Conservation (phyloP, 1,284 basidiomycete species). For the Puccinia coronata region DNA sequence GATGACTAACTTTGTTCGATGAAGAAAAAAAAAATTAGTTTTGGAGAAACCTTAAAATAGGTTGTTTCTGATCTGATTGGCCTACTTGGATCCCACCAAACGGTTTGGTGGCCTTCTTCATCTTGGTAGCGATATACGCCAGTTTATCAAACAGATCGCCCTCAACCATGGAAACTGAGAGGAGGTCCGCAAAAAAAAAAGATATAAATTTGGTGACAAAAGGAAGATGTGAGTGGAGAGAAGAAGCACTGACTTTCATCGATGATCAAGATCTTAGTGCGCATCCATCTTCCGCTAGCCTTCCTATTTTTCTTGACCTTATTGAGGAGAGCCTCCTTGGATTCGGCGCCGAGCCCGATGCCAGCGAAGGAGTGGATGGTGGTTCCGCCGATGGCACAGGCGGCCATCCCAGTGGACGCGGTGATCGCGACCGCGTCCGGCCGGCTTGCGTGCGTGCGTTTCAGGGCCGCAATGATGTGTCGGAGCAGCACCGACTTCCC, state of each 20-base stretch:
- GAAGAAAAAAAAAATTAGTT: not conserved
- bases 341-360: conserved; percentile 78
- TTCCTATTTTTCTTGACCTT: conserved; percentile 75
- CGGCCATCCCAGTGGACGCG: conserved; percentile 87
- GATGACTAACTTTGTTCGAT: conserved; percentile 72
- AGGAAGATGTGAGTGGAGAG: not conserved
- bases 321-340: conserved; percentile 56
- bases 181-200: conserved; percentile 32
- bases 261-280: conserved; percentile 53
- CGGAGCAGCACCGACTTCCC: conserved; percentile 93
- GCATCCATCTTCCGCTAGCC: conserved; percentile 63
- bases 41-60: not conserved
- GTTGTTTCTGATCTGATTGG: conserved; percentile 1
- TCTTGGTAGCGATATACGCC: conserved; percentile 67
- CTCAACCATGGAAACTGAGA: conserved; percentile 92
- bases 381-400: conserved; percentile 74
- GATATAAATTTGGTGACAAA: not conserved
- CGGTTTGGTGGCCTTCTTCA: conserved; percentile 69
- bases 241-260: conserved; percentile 51
- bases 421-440: conserved; percentile 75
- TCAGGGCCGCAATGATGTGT: conserved; percentile 75
- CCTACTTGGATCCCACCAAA: conserved; percentile 93
- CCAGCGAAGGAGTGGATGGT: conserved; percentile 92
- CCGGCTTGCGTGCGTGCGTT: conserved; percentile 62
- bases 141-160: conserved; percentile 89